A percentile compares a stretch with the other conserved stretches of the same genome.
These are phyloP conservation scores for Candida methanosorbosa DNA, from an alignment of 805 yeast species.

Conservation along the genomic window DNA sequence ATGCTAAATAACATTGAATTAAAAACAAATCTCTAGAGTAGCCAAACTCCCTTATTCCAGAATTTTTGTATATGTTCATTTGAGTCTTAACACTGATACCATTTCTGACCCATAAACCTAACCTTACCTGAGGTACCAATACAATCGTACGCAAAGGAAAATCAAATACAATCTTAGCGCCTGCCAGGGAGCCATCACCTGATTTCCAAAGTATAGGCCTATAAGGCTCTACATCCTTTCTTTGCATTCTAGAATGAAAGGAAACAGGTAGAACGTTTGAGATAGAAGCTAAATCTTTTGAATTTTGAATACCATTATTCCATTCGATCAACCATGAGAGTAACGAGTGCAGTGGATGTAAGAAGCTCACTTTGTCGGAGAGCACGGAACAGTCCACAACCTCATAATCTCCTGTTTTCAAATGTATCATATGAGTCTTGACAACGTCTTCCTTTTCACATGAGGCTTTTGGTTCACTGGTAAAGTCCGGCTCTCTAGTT, in stretches of 20 bases:
- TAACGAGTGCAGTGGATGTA: conserved; percentile 75
- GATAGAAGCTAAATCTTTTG: conserved; percentile 15
- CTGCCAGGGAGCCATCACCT: neutral
- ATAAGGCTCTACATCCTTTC: neutral
- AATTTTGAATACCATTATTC: conserved; percentile 20
- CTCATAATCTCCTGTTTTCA: conserved; percentile 12
- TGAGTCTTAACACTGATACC: conserved; percentile 79
- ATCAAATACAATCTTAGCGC: conserved; percentile 39
- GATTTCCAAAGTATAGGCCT: neutral
- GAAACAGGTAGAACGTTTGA: conserved; percentile 6
- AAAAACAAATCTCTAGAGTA: conserved; percentile 70
- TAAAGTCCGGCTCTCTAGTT: neutral
- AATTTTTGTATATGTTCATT: conserved; percentile 65
- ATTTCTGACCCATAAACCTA: conserved; percentile 92
- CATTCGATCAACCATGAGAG: conserved; percentile 64
- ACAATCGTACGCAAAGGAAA: conserved; percentile 74
- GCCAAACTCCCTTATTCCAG: conserved; percentile 77
- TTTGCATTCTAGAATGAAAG: no score
- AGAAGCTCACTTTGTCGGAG: conserved; percentile 48
- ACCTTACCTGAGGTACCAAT: conserved; percentile 71
- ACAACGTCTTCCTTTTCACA: conserved; percentile 12
- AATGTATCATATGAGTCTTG: conserved; percentile 9
- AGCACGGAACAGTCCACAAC: conserved; percentile 35
- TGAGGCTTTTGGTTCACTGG: neutral
- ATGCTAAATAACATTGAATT: conserved; percentile 52